Conservation (phyloP, 768 basidiomycete genomes). For the Collybia mongolica region DNA sequence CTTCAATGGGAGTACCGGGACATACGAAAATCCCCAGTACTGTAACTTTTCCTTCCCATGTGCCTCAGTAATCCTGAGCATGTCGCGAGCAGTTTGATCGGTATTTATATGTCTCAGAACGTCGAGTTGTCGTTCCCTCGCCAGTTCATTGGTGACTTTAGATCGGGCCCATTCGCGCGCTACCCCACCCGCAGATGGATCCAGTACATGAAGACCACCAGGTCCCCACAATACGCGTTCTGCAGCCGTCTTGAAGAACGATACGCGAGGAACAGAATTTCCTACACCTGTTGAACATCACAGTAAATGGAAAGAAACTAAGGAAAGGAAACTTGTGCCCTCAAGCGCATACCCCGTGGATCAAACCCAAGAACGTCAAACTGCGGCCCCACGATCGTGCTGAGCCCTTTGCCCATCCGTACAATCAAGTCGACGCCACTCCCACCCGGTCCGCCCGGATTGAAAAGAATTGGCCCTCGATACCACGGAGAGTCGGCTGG, state of each 20-base stretch:
- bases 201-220: conserved; percentile 13
- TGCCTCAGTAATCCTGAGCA: conserved; percentile 32
- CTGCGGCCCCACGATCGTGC: conserved; percentile 33
- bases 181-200: conserved; percentile 22
- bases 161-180: conserved; percentile 30
- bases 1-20: not conserved
- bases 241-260: conserved; percentile 32
- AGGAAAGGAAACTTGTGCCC: no score
- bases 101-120: conserved; percentile 31
- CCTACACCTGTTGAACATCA: conserved; percentile 25
- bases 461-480: conserved; percentile 43
- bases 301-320: no score
- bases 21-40: conserved; percentile 31
- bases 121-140: conserved; percentile 26
- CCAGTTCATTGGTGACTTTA: conserved; percentile 28
- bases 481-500: conserved; percentile 25
- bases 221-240: conserved; percentile 29
- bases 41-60: conserved; percentile 30
- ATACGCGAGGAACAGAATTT: conserved; percentile 30
- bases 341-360: conserved; percentile 32
- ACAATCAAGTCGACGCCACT: conserved; percentile 34
- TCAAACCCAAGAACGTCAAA: conserved; percentile 50
- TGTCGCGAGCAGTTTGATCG: conserved; percentile 36
- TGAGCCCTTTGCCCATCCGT: conserved; percentile 20
- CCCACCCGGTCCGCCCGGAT: conserved; percentile 49